A percentile compares a stretch with the other conserved stretches of the same genome.
Evolutionary conservation across 169 alveolate genomes (phyloP).

Genomic region (Plasmodium chabaudi): DNA sequence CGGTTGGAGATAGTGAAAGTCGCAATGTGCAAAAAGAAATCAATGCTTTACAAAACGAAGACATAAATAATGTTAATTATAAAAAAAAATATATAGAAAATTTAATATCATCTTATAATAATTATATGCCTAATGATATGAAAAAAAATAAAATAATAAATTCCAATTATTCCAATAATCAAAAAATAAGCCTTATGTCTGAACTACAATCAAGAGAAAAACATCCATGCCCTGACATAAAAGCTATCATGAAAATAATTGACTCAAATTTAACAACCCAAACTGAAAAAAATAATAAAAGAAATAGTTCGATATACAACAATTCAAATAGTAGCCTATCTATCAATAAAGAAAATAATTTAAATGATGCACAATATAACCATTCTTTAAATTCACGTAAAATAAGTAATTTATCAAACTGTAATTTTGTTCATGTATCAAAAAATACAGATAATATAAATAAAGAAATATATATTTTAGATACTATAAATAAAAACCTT

Average conservation of each 20-base stretch:
- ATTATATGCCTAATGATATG: background rate
- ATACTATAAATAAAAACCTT: slow-evolving; percentile 45
- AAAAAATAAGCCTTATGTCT: background rate
- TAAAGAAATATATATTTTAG: slow-evolving; percentile 35
- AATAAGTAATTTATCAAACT: background rate
- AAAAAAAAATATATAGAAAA: slow-evolving; percentile 44
- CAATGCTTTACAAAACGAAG: background rate
- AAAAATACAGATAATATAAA: slow-evolving; percentile 1
- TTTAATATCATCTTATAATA: slow-evolving; percentile 30
- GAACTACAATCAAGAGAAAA: background rate
- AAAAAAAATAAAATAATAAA: background rate
- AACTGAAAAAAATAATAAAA: background rate
- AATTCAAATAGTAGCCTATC: background rate
- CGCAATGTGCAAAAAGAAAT: background rate
- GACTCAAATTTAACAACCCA: slow-evolving; percentile 2
- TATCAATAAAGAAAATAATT: slow-evolving; percentile 3
- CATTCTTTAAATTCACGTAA: background rate
- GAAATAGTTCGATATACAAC: background rate
- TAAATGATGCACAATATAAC: background rate
- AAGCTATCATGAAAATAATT: slow-evolving; percentile 46
- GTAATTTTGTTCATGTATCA: background rate
- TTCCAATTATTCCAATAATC: background rate
- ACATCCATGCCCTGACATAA: background rate
- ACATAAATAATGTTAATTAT: slow-evolving; percentile 6
- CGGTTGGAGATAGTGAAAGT: too few species aligned